phyloP scores from a whole-genome alignment of 768 basidiomycete species.

The Cubamyces sp. region DNA sequence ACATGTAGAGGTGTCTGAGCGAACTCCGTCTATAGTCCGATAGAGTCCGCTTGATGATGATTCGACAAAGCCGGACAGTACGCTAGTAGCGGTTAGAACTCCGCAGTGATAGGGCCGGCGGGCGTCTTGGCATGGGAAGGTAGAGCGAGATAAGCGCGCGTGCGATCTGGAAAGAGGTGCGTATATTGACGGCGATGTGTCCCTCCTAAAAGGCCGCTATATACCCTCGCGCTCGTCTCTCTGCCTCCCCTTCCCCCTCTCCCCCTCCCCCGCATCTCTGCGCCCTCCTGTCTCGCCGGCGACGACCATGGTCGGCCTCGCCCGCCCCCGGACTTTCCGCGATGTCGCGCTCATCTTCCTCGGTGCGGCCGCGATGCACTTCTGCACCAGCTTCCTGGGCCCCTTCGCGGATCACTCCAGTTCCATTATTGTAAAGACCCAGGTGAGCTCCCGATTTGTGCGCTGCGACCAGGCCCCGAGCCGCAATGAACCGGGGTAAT shows the following conservation, averaged over 20 bases:
- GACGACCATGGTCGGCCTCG: constrained; percentile 22
- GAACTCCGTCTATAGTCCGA: background rate
- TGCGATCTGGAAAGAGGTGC: background rate
- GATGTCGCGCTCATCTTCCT: constrained; percentile 64
- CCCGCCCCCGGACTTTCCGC: constrained; percentile 51
- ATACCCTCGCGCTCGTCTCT: constrained; percentile 3
- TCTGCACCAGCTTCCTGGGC: constrained; percentile 48
- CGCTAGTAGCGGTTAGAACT: background rate
- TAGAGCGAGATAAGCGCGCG: background rate
- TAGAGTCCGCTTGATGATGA: background rate
- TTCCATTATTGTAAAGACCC: constrained; percentile 41
- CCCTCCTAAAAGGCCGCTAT: constrained; percentile 10
- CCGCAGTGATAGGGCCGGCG: constrained; percentile 4
- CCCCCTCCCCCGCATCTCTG: background rate
- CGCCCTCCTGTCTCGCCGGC: constrained; percentile 2
- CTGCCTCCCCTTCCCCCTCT: constrained; percentile 10
- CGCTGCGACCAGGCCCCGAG: constrained; percentile 14
- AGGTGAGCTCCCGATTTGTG: constrained; percentile 23
- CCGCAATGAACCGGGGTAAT: background rate
- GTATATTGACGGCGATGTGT: constrained; percentile 16
- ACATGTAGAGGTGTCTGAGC: background rate
- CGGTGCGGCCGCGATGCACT: constrained; percentile 59
- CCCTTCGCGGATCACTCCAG: constrained; percentile 32
- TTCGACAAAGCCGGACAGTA: background rate
- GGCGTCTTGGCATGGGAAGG: constrained; percentile 14